Base-by-base conservation (phyloP, 2,329 filamentous ascomycete species). In the Penicillium sp. region DNA sequence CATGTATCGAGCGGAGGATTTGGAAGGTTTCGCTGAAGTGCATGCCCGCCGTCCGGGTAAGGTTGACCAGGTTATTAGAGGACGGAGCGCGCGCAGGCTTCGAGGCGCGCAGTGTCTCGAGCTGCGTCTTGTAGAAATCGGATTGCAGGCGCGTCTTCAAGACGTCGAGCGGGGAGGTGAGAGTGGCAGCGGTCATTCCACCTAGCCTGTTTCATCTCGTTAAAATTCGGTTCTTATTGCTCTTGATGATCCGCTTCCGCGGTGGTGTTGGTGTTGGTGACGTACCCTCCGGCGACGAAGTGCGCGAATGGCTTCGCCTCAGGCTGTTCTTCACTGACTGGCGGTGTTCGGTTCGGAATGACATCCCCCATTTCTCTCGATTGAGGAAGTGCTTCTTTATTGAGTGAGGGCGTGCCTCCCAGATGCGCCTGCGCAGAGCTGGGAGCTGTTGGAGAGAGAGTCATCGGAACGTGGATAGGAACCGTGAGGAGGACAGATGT, bases 131-230 rank as follows among this genome's bases (percentile, higher is more conserved):
- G 80, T 97, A 97, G 72, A 95, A 95, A 70, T 96, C 92, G 67
- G 91, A 95, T 73, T 97, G 93, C 3, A 97, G 81, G 34, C 93
- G 86, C 10, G 93, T 97, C 74, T 96, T 96, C 47, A 97, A 83
- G 31, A 97, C 92, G 70, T 97, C 93, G 56, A 97, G 88, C 21
- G 93, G 93, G 8, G 91, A 92, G 1, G 93, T 97, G n/a, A 97
- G 77, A n/a, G 90, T 87, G 22, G 93, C 90, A 10, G 93, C 88
- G 16, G 91, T 92, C 87, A 96, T 95, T 64, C 92, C 92, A 64
- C 92, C 92, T 49, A 91, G 77, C 40, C 92, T 96, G 62, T 32
- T 60, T 14, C 21, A 36, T 8, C 18, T 10, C 13, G 27, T 52
- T 46, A 52, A 43, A 27, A 38, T n/a, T 10, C 22, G n/a, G 21